Percentiles rank a stretch among this genome's conserved stretches.
Evolutionary conservation across 2,329 filamentous ascomycete species (phyloP).

Genomic region (Fusarium verticillioides): DNA sequence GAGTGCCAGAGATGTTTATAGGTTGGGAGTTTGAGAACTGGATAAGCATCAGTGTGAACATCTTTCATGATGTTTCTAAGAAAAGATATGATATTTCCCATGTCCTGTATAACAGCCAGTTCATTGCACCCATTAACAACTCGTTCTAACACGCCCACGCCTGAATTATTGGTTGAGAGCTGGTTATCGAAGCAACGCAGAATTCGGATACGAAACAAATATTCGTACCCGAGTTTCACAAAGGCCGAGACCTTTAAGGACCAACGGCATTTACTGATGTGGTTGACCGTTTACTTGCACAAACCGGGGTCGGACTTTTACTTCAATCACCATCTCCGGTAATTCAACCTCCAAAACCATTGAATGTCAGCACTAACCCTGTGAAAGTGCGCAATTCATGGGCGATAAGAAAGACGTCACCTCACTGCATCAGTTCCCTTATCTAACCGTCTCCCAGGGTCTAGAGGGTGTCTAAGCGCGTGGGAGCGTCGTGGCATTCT

Average conservation of each 20-base stretch:
- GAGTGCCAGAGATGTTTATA: background rate
- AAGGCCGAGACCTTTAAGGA: background rate
- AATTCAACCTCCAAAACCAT: background rate
- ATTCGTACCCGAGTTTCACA: background rate
- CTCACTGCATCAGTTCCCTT: background rate
- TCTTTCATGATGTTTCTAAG: background rate
- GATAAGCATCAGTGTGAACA: background rate
- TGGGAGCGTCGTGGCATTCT: background rate
- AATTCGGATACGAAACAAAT: background rate
- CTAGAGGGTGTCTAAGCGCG: background rate
- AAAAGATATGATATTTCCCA: background rate
- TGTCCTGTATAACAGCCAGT: background rate
- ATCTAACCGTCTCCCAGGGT: background rate
- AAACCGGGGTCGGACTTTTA: conserved; percentile 15
- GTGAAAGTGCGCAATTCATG: background rate
- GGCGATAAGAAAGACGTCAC: background rate
- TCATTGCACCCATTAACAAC: background rate
- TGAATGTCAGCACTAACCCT: background rate
- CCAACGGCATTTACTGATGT: background rate
- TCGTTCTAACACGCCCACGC: background rate
- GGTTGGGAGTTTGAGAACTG: background rate
- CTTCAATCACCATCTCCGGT: conserved; percentile 3
- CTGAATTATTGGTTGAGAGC: background rate
- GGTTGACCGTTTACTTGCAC: background rate
- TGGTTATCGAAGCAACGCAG: background rate